Evolutionary conservation across 2,329 filamentous ascomycete species (phyloP).

Genomic region (Pestalotiopsis sp.): DNA sequence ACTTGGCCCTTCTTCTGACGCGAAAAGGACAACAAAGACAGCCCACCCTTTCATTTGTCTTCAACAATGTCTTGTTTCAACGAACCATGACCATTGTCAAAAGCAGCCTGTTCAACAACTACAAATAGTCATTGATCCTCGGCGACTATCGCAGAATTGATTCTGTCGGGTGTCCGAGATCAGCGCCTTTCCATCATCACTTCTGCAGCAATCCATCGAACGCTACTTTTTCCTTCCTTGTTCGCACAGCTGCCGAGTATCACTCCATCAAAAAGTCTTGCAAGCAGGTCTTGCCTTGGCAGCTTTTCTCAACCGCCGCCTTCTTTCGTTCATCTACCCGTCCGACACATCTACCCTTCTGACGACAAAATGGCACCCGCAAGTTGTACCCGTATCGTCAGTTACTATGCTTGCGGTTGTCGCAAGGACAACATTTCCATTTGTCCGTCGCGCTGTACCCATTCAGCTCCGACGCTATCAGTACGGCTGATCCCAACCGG

Average conservation of each 20-base stretch:
- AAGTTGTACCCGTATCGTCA: background rate
- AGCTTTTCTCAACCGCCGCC: background rate
- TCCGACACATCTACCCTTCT: background rate
- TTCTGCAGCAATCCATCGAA: background rate
- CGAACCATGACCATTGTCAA: background rate
- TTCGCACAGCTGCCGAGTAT: background rate
- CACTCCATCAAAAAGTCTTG: background rate
- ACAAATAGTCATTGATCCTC: background rate
- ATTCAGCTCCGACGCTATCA: background rate
- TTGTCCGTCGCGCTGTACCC: background rate
- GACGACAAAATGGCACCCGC: background rate
- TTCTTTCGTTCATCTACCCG: background rate
- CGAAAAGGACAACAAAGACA: background rate
- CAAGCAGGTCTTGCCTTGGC: slow-evolving; percentile 8
- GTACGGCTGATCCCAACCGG: background rate
- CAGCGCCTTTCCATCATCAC: background rate
- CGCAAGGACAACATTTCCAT: background rate
- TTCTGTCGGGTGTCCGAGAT: background rate
- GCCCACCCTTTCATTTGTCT: background rate
- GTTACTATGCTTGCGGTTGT: slow-evolving; percentile 10
- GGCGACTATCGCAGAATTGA: background rate
- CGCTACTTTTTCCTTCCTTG: background rate
- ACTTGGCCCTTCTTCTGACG: background rate
- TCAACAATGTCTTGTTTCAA: background rate
- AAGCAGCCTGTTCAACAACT: background rate